These are phyloP conservation scores for Lithohypha guttulata DNA, from an alignment of 2,329 filamentous ascomycete species.

Conservation along the genomic window DNA sequence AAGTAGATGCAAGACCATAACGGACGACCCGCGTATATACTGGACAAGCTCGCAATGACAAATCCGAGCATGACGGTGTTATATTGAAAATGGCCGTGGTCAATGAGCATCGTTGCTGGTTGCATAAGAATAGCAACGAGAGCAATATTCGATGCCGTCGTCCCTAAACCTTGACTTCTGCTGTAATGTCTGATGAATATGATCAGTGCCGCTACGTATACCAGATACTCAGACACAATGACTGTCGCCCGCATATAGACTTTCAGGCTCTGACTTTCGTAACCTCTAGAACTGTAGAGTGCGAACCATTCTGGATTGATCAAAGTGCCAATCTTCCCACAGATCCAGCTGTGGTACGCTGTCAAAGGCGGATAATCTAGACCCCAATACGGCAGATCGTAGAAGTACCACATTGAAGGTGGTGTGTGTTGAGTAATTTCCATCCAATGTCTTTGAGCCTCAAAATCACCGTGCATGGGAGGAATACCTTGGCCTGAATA, in stretches of 20 bases:
- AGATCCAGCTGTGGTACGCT: slow-evolving; percentile 94
- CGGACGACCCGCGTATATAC: slow-evolving; percentile 71
- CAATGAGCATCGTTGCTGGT: slow-evolving; percentile 78
- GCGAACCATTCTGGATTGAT: slow-evolving; percentile 83
- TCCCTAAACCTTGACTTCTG: slow-evolving; percentile 62
- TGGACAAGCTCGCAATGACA: slow-evolving; percentile 75
- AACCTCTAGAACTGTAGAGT: slow-evolving; percentile 68
- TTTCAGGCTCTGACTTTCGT: slow-evolving; percentile 69
- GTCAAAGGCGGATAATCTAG: slow-evolving; percentile 95
- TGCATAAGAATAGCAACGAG: slow-evolving; percentile 87
- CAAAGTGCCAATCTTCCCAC: slow-evolving; percentile 69
- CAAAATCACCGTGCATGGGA: slow-evolving; percentile 93
- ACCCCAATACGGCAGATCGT: slow-evolving; percentile 95
- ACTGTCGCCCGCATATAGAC: slow-evolving; percentile 94
- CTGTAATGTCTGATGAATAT: slow-evolving; percentile 77
- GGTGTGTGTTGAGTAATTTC: slow-evolving; percentile 84
- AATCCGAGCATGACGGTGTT: slow-evolving; percentile 98
- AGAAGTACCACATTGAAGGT: slow-evolving; percentile 92
- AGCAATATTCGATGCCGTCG: slow-evolving; percentile 74
- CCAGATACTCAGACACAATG: slow-evolving; percentile 77
- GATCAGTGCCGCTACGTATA: slow-evolving; percentile 75
- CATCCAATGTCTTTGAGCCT: slow-evolving; percentile 98
- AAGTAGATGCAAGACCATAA: slow-evolving; percentile 92
- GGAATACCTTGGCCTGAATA: slow-evolving; percentile 81
- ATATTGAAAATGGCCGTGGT: slow-evolving; percentile 95